A percentile compares a stretch with the other conserved stretches of the same genome.
phyloP scores from a whole-genome alignment of 306 rosid genomes.

The Dalbergia cochinchinensis region DNA sequence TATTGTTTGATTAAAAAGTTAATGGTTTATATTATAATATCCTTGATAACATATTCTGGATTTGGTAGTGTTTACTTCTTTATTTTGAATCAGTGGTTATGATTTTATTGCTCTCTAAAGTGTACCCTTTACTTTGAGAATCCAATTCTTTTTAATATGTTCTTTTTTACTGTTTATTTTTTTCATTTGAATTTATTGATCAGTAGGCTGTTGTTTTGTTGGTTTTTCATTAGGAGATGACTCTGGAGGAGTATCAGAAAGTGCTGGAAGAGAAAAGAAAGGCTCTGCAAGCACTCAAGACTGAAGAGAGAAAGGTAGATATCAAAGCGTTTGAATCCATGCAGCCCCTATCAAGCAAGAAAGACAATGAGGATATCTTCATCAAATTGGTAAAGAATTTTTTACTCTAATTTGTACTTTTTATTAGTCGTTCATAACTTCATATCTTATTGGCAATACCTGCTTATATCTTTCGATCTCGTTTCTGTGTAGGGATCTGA shows the following conservation, averaged over 20 bases:
- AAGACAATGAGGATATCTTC: conserved; percentile 77
- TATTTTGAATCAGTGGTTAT: no score
- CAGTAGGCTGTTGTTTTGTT: neutral
- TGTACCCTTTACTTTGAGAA: no score
- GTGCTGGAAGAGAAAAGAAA: conserved; percentile 90
- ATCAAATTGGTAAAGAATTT: conserved; percentile 70
- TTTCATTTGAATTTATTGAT: neutral
- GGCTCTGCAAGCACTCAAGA: conserved; percentile 68
- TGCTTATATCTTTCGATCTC: neutral
- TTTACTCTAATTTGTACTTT: neutral
- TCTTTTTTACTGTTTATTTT: neutral
- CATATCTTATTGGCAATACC: neutral
- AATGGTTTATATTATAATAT: neutral
- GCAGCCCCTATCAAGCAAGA: conserved; percentile 87
- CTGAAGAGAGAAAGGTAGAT: conserved; percentile 84
- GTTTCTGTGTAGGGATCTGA: conserved; percentile 71
- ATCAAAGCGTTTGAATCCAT: conserved; percentile 74
- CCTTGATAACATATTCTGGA: neutral
- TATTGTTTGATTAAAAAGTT: neutral
- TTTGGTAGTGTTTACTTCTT: neutral
- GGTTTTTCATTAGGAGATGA: conserved; percentile 75
- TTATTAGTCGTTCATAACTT: neutral
- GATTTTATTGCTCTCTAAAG: no score
- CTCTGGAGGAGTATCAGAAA: conserved; percentile 91
- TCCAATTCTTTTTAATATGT: neutral